These are phyloP conservation scores for Nadsonia starkeyi-henricii DNA, from an alignment of 1,139 yeast species.

Conservation along the genomic window DNA sequence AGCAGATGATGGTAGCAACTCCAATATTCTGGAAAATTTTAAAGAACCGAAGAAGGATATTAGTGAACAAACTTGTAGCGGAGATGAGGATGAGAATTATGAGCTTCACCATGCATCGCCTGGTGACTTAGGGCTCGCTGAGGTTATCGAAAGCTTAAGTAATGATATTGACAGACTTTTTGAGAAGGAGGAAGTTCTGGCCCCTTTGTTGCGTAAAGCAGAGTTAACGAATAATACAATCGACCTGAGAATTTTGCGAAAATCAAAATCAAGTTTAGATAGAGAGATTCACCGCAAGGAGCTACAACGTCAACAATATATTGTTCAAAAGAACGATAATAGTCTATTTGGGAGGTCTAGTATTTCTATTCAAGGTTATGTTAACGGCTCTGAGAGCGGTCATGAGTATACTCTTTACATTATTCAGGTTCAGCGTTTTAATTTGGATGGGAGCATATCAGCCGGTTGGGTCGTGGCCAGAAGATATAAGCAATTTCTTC, in stretches of 20 bases:
- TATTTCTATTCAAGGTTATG: constrained; percentile 52
- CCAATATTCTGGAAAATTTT: constrained; percentile 1
- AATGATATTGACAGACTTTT: constrained; percentile 47
- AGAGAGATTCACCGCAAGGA: constrained; percentile 62
- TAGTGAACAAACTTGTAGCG: neutral
- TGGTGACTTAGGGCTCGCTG: constrained; percentile 51
- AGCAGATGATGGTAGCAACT: constrained; percentile 1
- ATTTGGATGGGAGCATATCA: constrained; percentile 32
- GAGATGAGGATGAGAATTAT: constrained; percentile 10
- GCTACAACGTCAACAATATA: constrained; percentile 62
- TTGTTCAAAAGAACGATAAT: constrained; percentile 72
- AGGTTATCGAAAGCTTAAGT: constrained; percentile 44
- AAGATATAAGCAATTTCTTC: constrained; percentile 71
- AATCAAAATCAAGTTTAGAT: constrained; percentile 51
- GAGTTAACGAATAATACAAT: constrained; percentile 63
- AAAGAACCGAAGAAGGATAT: constrained; percentile 5
- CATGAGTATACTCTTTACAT: constrained; percentile 56
- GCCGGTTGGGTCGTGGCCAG: constrained; percentile 89
- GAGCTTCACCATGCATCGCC: constrained; percentile 42
- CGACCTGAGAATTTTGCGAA: constrained; percentile 52
- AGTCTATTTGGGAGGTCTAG: constrained; percentile 60
- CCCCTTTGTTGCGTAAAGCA: constrained; percentile 61
- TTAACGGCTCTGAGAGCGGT: constrained; percentile 38
- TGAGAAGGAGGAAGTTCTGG: constrained; percentile 49
- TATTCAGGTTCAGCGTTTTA: constrained; percentile 55